A percentile compares a stretch with the other conserved stretches of the same genome.
These are phyloP conservation scores for Ophiostoma quercus DNA, from an alignment of 2,329 filamentous ascomycete species.

Conservation along the genomic window DNA sequence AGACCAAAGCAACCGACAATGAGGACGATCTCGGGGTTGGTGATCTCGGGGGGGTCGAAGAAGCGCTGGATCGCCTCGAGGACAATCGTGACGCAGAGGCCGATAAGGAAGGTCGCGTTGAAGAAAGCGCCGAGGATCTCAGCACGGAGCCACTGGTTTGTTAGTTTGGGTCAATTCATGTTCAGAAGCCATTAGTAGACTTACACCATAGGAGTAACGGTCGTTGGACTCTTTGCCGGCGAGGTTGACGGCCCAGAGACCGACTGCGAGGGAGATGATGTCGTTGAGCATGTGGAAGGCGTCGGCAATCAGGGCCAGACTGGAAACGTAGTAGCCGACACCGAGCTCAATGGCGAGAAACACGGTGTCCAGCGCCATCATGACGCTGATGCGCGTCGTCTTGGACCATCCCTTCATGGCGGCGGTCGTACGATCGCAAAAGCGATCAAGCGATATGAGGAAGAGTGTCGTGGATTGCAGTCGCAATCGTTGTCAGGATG, in stretches of 20 bases:
- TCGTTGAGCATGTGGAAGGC: constrained; percentile 99
- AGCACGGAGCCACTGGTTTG: constrained; percentile 78
- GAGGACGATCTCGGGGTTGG: constrained; percentile 78
- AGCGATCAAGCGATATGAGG: neutral
- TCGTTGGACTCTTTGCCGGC: constrained; percentile 80
- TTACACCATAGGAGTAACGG: constrained; percentile 88
- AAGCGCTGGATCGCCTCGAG: constrained; percentile 91
- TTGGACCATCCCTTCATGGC: constrained; percentile 69
- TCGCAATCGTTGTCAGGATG: neutral
- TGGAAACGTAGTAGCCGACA: constrained; percentile 80
- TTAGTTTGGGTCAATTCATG: neutral
- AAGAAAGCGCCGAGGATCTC: constrained; percentile 95
- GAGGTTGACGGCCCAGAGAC: constrained; percentile 90
- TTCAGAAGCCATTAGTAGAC: constrained; percentile 31
- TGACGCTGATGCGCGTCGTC: constrained; percentile 82
- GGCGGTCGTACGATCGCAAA: neutral
- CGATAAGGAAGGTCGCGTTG: constrained; percentile 96
- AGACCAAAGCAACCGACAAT: constrained; percentile 84
- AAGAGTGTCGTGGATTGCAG: neutral
- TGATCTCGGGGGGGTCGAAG: constrained; percentile 82
- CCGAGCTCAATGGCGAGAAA: constrained; percentile 91
- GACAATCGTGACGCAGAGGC: constrained; percentile 91
- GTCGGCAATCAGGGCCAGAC: constrained; percentile 89
- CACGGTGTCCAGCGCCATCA: constrained; percentile 80
- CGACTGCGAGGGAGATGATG: constrained; percentile 88